phyloP scores from a whole-genome alignment of 257 asterid genomes.

The Coffea eugenioides region DNA sequence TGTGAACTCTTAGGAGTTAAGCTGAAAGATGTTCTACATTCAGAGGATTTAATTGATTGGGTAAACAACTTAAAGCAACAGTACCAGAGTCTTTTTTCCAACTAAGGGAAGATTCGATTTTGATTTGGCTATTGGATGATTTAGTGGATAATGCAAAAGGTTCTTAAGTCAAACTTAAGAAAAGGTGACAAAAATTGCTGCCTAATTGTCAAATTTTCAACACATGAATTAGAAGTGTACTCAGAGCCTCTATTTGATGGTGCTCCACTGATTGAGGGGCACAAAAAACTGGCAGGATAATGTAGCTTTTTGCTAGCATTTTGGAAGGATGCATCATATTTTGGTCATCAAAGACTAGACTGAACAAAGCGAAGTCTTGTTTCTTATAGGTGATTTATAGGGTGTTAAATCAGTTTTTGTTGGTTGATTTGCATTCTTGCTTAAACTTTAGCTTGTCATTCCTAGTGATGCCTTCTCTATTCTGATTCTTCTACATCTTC shows the following conservation, averaged over 20 bases:
- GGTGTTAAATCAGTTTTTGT: background rate
- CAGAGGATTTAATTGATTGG: too few relatives aligned
- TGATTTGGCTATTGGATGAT: background rate
- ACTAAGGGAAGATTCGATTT: too few relatives aligned
- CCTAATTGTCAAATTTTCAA: background rate
- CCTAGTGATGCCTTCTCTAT: background rate
- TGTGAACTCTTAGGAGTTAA: too few relatives aligned
- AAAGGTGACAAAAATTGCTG: background rate
- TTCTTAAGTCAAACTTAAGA: background rate
- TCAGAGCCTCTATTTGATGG: background rate
- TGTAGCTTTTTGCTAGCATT: too few relatives aligned
- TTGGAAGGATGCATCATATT: background rate
- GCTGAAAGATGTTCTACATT: too few relatives aligned
- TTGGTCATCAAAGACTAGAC: background rate
- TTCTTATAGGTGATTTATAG: background rate
- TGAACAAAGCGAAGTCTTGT: background rate
- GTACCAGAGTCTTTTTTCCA: too few relatives aligned
- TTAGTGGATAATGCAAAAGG: background rate
- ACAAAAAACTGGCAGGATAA: background rate
- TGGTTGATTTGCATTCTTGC: background rate
- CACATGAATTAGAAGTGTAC: background rate
- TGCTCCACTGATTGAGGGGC: background rate
- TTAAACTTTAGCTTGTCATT: background rate
- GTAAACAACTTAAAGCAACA: too few relatives aligned
- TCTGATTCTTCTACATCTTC: background rate